Evolutionary conservation across 257 asterid species (phyloP).

Genomic region (Paulownia fortunei): DNA sequence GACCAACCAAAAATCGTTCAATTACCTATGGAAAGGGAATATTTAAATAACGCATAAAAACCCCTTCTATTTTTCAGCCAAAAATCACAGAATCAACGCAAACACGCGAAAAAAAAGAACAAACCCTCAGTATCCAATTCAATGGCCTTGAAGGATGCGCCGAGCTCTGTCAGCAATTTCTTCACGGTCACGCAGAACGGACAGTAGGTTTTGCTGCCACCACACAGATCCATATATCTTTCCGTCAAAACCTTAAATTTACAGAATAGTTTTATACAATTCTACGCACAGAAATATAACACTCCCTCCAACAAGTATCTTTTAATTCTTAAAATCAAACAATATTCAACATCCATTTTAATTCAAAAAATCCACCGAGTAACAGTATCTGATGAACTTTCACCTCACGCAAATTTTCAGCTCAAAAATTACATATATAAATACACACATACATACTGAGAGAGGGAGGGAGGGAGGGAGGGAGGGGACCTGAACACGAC

Average conservation of each 20-base stretch:
- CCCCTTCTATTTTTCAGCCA: background rate
- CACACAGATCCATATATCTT: conserved; percentile 14
- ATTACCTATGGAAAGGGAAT: no score
- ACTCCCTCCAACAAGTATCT: background rate
- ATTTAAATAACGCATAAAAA: background rate
- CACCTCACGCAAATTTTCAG: background rate
- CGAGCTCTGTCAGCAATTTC: conserved; percentile 68
- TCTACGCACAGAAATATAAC: background rate
- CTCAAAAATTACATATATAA: background rate
- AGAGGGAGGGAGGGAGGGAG: conserved; percentile 4
- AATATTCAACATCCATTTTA: background rate
- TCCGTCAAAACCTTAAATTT: conserved; percentile 6
- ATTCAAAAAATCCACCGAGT: background rate
- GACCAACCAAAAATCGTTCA: background rate
- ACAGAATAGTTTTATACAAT: conserved; percentile 9
- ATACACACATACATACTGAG: background rate
- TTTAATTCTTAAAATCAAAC: background rate
- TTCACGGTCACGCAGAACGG: conserved; percentile 77
- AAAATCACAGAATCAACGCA: background rate
- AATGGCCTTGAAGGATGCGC: conserved; percentile 72
- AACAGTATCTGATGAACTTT: background rate
- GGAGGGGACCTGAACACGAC: conserved; percentile 75
- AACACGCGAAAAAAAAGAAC: conserved; percentile 28
- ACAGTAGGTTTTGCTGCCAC: conserved; percentile 80
- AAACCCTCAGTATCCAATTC: conserved; percentile 76